Base-by-base conservation (phyloP, 2,329 filamentous ascomycete genomes). In the Ceratocystis ficicola region DNA sequence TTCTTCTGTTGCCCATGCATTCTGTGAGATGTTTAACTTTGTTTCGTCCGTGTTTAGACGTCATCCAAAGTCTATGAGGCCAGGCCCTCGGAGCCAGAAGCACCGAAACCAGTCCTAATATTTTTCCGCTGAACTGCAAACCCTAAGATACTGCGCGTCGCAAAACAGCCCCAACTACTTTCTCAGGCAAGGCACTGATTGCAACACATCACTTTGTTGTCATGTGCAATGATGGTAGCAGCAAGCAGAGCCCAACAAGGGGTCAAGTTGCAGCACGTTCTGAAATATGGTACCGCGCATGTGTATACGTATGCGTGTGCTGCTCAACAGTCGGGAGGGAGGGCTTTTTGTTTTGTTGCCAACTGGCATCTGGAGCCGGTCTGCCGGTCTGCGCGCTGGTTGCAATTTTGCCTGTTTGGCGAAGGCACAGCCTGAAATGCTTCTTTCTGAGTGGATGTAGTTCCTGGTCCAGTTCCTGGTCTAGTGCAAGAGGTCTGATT, bases 21-120 rank as follows among this genome's bases (percentile, higher is more conserved):
- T 2, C 17, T 5, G 50, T 12, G 30, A 30, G n/a, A 36, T 59
- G 55, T 59, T 59, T 32, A 59, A 36, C 5, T 20, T 36, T 59
- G 55, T 59, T 59, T 59, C 55, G 28, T 32, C 28, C 55, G 28
- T 36, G 55, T 59, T 59, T 59, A 17, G 55, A n/a, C n/a, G 55
- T 59, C 55, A n/a, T 59, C 28, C 15, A 36, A 36, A 59, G 12
- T 59, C 6, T n/a, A 36, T 17, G 12, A 25, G 10, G 20, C 7
- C 5, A 12, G 5, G 4, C 10, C 48, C 4, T 32, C 28, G 17
- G 55, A 36, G 30, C 55, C 28, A 36, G 55, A 59, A 52, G 48
- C 22, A 20, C 28, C 17, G 55, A 22, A 3, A 6, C 48, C 6
- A 25, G 15, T 10, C 36, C 36, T 41, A 41, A 15, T 5, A 15